Conservation (phyloP, 176 grass and related monocot species). For the Carex parvula region DNA sequence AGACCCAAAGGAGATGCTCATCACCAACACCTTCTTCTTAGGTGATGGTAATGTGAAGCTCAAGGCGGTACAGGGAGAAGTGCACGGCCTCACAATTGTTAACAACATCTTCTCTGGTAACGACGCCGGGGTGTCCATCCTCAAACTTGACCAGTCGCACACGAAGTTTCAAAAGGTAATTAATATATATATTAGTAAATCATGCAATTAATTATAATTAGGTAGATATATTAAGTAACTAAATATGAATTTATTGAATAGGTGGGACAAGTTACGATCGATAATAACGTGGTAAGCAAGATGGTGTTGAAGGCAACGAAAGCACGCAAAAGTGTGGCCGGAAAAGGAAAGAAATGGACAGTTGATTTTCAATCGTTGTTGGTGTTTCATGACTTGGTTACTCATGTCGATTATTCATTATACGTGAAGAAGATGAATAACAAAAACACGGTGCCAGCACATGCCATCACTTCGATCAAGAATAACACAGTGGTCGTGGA, state of each 20-base stretch:
- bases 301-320: slow-evolving; percentile 32
- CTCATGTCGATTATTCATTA: slow-evolving; percentile 35
- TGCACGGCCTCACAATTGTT: slow-evolving; percentile 32
- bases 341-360: slow-evolving; percentile 34
- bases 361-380: slow-evolving; percentile 31
- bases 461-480: slow-evolving; percentile 26
- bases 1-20: slow-evolving; percentile 31
- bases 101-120: slow-evolving; percentile 48
- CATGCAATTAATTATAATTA: not conserved
- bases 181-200: not conserved
- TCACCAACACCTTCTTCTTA: slow-evolving; percentile 42
- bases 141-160: slow-evolving; percentile 30
- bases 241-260: not conserved
- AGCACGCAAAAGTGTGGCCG: slow-evolving; percentile 14
- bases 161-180: slow-evolving; percentile 23
- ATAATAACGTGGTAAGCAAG: slow-evolving; percentile 17
- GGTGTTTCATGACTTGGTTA: slow-evolving; percentile 30
- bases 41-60: slow-evolving; percentile 44
- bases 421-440: not conserved
- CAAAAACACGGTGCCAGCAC: not conserved
- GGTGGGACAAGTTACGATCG: slow-evolving; percentile 30
- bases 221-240: too few relatives aligned
- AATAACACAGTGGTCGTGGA: slow-evolving; percentile 32
- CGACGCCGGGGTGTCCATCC: not conserved
- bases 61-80: slow-evolving; percentile 29